These are phyloP conservation scores for Amborella trichopoda DNA, from an alignment of 164 flowering plant species.

Conservation along the genomic window DNA sequence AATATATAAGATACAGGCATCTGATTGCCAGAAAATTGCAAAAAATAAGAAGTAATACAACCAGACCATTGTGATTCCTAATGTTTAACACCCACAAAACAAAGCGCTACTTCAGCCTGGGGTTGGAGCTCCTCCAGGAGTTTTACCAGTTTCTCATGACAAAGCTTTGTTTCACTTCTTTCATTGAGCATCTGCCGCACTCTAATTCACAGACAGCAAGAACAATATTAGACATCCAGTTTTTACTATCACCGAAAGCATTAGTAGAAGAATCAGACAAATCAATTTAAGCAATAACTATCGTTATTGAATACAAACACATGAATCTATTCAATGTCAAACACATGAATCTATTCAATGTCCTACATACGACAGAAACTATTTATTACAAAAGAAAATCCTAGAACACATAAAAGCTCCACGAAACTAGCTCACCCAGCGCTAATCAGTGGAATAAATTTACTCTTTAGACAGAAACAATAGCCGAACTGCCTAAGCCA, in stretches of 20 bases:
- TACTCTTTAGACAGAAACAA: too few relatives aligned
- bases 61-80: too few relatives aligned
- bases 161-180: slow-evolving; percentile 22
- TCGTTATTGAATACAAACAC: neutral
- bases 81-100: slow-evolving; percentile 73
- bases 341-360: neutral
- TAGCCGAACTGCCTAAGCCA: too few relatives aligned
- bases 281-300: neutral
- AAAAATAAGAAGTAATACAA: too few relatives aligned
- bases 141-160: slow-evolving; percentile 66
- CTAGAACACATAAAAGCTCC: too few relatives aligned
- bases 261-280: too few relatives aligned
- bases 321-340: neutral
- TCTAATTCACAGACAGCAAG: slow-evolving; percentile 19
- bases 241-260: too few relatives aligned
- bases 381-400: neutral
- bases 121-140: slow-evolving; percentile 92
- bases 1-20: too few relatives aligned
- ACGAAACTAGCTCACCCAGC: too few relatives aligned
- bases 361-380: neutral
- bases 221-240: too few relatives aligned
- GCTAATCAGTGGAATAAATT: too few relatives aligned
- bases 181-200: slow-evolving; percentile 70
- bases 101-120: slow-evolving; percentile 89
- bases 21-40: too few relatives aligned